Evolutionary conservation across 139 green algal genomes (phyloP), one percentile per base, ranked within the genome.

Genomic region (Auxenochlorella protothecoides): DNA sequence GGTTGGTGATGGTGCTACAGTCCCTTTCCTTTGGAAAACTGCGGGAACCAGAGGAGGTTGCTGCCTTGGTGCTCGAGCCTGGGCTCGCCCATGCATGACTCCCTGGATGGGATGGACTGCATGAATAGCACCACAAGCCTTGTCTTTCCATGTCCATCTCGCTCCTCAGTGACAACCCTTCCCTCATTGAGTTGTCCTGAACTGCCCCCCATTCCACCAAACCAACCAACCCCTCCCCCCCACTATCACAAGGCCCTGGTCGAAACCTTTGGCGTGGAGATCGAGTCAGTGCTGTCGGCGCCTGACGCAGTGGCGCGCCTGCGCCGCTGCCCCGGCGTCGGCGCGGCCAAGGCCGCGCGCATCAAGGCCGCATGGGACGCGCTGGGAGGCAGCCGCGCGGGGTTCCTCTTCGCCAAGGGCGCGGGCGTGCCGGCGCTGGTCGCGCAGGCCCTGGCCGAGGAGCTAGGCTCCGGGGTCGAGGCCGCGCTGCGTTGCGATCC

Each of bases 321-420:
- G 60, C 2, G 3, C 53, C 8, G 57, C 11, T 79, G 78, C 53
- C 56, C 72, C 4, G 70, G 74, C 53, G 65, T 83, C 60, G 63
- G 59, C 3, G 15, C 27, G 8, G 13, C 14, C 52, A 80, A 70
- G 63, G 78, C 78, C 3, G 65, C 70, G 55, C 57, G 56, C 5
- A 80, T 83, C 63, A 83, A 83, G 53, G 59, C 51, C 27, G 70
- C 57, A 3, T 83, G 78, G 78, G 78, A 83, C 63, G 59, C 70
- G 11, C 59, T 51, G n/a, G 53, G 62, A 73, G 74, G 62, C 62
- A 74, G 64, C 9, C 53, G 74, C 2, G 65, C 72, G 59, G 70
- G 73, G 13, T 60, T 69, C 51, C 9, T 55, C 11, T 78, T 75
- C 69, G 63, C 77, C 16, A 52, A 60, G 44, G 70, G 75, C 44